These are phyloP conservation scores for Dichomitus squalens DNA, from an alignment of 1,284 basidiomycete species.

Conservation along the genomic window DNA sequence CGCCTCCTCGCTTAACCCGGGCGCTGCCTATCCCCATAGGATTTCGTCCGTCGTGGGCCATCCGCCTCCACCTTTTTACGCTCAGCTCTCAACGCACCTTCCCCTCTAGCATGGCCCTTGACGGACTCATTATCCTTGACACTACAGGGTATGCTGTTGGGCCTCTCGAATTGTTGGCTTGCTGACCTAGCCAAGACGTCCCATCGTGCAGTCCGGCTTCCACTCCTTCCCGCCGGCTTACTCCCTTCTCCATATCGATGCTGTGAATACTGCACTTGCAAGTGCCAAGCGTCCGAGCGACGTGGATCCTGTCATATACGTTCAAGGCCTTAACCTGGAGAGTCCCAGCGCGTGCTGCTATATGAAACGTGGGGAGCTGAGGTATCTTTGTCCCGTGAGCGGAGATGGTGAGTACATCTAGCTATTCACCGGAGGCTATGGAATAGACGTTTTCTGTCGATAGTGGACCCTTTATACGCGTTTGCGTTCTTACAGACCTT, in stretches of 20 bases:
- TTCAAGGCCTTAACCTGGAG: conserved; percentile 51
- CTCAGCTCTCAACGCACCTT: background rate
- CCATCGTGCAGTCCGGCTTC: conserved; percentile 92
- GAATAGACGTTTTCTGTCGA: conserved; percentile 4
- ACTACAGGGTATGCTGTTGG: conserved; percentile 62
- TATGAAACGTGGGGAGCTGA: conserved; percentile 74
- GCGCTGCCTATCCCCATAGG: too few relatives aligned
- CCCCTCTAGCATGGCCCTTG: conserved; percentile 64
- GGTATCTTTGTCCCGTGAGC: conserved; percentile 81
- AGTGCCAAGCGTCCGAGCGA: conserved; percentile 53
- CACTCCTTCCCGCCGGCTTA: conserved; percentile 78
- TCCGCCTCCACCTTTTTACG: background rate
- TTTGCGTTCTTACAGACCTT: conserved; percentile 90
- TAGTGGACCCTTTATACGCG: conserved; percentile 88
- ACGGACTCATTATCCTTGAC: conserved; percentile 91
- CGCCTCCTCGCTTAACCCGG: too few relatives aligned
- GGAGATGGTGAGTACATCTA: conserved; percentile 62
- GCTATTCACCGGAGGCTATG: background rate
- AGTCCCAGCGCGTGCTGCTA: conserved; percentile 79
- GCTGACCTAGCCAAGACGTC: conserved; percentile 53
- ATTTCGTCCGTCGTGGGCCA: too few relatives aligned
- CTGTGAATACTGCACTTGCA: conserved; percentile 74
- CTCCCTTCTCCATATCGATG: conserved; percentile 85
- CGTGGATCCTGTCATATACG: conserved; percentile 73
- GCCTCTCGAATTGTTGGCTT: background rate